Evolutionary conservation across 106 monocot genomes (phyloP).

Genomic region (Phalaenopsis aphrodite): DNA sequence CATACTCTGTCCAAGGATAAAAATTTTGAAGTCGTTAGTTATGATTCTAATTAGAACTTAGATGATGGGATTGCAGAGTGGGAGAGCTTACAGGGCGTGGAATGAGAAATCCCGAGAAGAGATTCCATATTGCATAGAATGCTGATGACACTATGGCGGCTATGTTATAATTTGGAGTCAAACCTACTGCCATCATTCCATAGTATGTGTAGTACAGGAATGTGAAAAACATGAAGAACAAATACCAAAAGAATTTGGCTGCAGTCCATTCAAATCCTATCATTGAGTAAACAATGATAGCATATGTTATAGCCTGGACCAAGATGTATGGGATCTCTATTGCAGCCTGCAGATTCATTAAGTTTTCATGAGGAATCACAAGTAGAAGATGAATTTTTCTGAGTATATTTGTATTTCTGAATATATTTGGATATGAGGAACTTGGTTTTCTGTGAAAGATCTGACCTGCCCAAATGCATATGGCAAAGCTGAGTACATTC

Average conservation of each 20-base stretch:
- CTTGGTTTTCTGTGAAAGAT: background rate
- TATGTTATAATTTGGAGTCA: background rate
- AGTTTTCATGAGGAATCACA: background rate
- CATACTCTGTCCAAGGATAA: background rate
- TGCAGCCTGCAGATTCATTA: background rate
- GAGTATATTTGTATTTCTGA: background rate
- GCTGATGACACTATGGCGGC: background rate
- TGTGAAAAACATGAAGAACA: conserved; percentile 20
- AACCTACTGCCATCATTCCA: conserved; percentile 5
- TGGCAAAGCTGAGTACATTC: conserved; percentile 27
- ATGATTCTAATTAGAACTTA: background rate
- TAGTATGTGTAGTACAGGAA: conserved; percentile 16
- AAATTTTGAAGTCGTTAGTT: background rate
- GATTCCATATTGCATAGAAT: conserved; percentile 1
- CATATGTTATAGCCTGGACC: background rate
- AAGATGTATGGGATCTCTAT: background rate
- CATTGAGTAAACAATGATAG: conserved; percentile 13
- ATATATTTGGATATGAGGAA: background rate
- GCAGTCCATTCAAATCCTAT: conserved; percentile 19
- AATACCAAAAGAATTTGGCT: conserved; percentile 16
- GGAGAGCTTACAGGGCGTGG: background rate
- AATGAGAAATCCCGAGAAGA: background rate
- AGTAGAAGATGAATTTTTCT: background rate
- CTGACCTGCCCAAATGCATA: conserved; percentile 24
- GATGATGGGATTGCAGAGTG: background rate